Base-by-base conservation (phyloP, 2,329 filamentous ascomycete species). In the Colletotrichum chrysophilum region DNA sequence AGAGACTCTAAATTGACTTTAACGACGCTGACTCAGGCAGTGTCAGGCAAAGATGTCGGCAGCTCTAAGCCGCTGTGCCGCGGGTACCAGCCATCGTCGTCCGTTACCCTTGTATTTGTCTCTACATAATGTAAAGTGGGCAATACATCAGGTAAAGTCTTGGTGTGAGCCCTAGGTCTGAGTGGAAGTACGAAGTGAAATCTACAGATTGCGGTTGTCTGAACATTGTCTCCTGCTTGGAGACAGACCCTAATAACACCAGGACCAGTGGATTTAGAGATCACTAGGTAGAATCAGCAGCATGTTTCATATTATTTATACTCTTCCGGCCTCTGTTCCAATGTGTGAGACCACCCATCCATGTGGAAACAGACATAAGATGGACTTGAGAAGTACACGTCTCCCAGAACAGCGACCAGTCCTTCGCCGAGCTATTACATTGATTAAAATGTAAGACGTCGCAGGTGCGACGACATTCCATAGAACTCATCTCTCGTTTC, bases 381-480 rank as follows among this genome's bases (percentile, higher is more conserved):
- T 48, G 3, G 38, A 21, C 9, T 1, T 21, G 9, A n/a, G 38
- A 48, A 48, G 38, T n/a, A 48, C 3, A 48, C 5, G 0, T 21
- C 18, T 7, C 38, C 9, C 0, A 48, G 18, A n/a, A 48, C 38
- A 48, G 38, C 38, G 38, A 48, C 18, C 0, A 21, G 2, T 48
- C 38, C 18, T n/a, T 48, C 38, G 18, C 18, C 38, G 5, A 48
- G 18, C 38, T 0, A n/a, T 0, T 21, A 0, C 18, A 12, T n/a
- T 21, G 38, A 48, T 0, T n/a, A 0, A n/a, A 48, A n/a, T 21
- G 9, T 12, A 21, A 12, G 18, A 48, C 18, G 18, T 12, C 0
- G 1, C 1, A 48, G 38, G 18, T 48, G 18, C 18, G 10, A 48
- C 1, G 18, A 12, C 18, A 43, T 43, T 12, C 18, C 0, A 12